Evolutionary conservation across 208 protist genomes (phyloP).

Genomic region (Borovskyia barvae): DNA sequence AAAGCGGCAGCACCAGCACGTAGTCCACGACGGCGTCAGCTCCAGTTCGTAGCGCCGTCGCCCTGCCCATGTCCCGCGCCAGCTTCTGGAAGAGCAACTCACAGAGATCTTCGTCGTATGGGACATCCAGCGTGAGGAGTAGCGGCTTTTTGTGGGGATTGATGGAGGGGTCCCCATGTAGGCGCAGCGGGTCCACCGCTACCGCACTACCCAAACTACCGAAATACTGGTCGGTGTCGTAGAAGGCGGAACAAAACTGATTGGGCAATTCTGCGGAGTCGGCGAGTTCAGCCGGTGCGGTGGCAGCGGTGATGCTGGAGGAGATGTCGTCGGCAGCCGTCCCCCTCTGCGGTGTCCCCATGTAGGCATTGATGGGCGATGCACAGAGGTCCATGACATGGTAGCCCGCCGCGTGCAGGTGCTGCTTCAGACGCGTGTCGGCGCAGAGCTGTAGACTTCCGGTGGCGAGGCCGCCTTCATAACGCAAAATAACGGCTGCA

Average conservation of each 20-base stretch:
- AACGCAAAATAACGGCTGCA: conserved; percentile 69
- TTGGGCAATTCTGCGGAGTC: conserved; percentile 50
- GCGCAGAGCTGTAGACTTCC: conserved; percentile 87
- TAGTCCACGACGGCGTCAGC: conserved; percentile 70
- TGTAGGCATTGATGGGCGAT: conserved; percentile 90
- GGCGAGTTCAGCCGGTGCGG: conserved; percentile 11
- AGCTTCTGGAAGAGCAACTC: conserved; percentile 84
- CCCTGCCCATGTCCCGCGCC: conserved; percentile 51
- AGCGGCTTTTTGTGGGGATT: conserved; percentile 47
- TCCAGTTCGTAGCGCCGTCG: conserved; percentile 5
- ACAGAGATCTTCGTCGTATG: conserved; percentile 89
- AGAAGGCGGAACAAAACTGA: conserved; percentile 83
- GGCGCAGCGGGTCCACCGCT: conserved; percentile 41
- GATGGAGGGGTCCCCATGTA: conserved; percentile 28
- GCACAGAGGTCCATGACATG: conserved; percentile 86
- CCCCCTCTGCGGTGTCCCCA: conserved; percentile 38
- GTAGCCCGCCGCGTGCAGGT: conserved; percentile 76
- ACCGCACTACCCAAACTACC: conserved; percentile 83
- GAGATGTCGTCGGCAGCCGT: background rate
- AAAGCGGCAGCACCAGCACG: conserved; percentile 81
- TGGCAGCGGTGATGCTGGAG: background rate
- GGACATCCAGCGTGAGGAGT: conserved; percentile 84
- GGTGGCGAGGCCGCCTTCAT: conserved; percentile 73
- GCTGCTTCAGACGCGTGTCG: conserved; percentile 78
- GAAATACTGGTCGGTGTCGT: conserved; percentile 84